Conservation (phyloP, 345 rosid genomes). For the Gossypium sturtianum region DNA sequence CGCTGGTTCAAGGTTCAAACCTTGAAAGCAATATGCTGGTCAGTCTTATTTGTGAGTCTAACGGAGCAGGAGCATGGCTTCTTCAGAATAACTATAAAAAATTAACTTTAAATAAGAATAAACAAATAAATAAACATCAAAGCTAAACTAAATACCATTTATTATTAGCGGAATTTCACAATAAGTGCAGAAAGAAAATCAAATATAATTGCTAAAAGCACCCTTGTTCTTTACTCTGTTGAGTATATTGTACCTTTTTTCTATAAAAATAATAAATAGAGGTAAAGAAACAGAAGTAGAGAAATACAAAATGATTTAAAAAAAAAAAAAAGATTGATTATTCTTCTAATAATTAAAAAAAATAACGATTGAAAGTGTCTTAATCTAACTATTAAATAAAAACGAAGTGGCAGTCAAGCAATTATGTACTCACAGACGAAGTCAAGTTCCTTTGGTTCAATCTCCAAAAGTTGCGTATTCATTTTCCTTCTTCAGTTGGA, state of each 20-base stretch:
- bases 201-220: neutral
- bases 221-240: neutral
- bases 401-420: constrained; percentile 10
- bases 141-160: neutral
- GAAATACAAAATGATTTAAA: neutral
- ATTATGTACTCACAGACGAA: constrained; percentile 50
- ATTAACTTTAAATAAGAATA: neutral
- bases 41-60: constrained; percentile 50
- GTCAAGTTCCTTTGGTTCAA: constrained; percentile 72
- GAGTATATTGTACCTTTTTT: neutral
- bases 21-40: constrained; percentile 80
- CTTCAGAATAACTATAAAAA: constrained; percentile 62
- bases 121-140: neutral
- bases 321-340: no score
- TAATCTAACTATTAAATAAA: neutral
- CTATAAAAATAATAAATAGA: neutral
- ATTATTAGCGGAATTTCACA: neutral
- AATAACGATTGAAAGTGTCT: neutral
- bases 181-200: neutral
- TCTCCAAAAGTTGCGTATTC: constrained; percentile 68
- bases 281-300: neutral
- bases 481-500: constrained; percentile 30
- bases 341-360: neutral
- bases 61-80: constrained; percentile 79
- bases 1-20: constrained; percentile 26